Conservation (phyloP, 331 rosid genomes). For the Spiraea crenata region DNA sequence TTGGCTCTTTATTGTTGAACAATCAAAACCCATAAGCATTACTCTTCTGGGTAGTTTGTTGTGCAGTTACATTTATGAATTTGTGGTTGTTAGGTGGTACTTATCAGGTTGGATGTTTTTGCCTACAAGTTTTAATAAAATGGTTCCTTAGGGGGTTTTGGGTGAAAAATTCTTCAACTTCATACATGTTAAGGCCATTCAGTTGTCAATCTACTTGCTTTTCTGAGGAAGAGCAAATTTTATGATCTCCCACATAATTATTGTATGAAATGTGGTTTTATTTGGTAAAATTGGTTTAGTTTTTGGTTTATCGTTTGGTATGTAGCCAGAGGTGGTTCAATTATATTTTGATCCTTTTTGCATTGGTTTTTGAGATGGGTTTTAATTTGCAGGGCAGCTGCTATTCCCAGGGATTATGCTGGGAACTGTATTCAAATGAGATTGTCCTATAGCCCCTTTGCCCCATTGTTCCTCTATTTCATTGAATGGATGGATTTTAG, state of each 20-base stretch:
- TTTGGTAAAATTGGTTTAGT: neutral
- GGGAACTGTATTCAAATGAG: constrained; percentile 66
- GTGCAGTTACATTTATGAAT: neutral
- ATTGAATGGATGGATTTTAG: constrained; percentile 74
- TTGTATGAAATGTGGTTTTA: neutral
- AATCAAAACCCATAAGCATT: neutral
- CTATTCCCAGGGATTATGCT: constrained; percentile 54
- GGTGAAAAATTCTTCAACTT: neutral
- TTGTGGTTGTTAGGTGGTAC: constrained; percentile 22
- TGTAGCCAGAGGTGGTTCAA: neutral
- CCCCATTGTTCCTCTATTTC: constrained; percentile 59
- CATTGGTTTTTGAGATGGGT: constrained; percentile 8
- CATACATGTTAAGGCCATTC: neutral
- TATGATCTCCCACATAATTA: neutral
- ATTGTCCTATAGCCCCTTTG: constrained; percentile 68
- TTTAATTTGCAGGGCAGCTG: constrained; percentile 55
- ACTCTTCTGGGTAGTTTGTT: constrained; percentile 20
- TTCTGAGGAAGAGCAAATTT: neutral
- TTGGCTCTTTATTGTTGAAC: constrained; percentile 10
- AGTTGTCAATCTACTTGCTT: neutral
- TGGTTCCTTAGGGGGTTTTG: neutral
- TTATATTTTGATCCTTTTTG: neutral
- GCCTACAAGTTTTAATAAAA: neutral
- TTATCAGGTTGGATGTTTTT: constrained; percentile 16
- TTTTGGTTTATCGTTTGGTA: neutral